These are phyloP conservation scores for Trichoderma polysporum DNA, from an alignment of 2,329 filamentous ascomycete genomes.

Conservation along the genomic window DNA sequence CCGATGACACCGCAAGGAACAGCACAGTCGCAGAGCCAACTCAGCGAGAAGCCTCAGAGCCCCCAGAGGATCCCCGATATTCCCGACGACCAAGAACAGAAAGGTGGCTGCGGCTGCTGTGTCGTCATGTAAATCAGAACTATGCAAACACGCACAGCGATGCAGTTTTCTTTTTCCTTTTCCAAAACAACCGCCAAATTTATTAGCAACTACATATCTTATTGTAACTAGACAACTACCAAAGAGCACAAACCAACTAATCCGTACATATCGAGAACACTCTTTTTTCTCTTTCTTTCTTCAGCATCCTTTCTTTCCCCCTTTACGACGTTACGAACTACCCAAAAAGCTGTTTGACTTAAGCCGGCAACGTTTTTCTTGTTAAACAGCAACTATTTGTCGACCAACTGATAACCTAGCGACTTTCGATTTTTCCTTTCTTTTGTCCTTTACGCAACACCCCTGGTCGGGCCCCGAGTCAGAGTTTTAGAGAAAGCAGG, in stretches of 20 bases:
- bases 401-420: slow-evolving; percentile 20
- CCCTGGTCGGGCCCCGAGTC: slow-evolving; percentile 17
- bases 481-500: slow-evolving; percentile 5
- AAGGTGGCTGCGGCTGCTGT: slow-evolving; percentile 51
- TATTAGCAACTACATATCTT: not conserved
- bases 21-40: slow-evolving; percentile 26
- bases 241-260: slow-evolving; percentile 16
- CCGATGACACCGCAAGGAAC: slow-evolving; percentile 40
- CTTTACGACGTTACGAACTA: slow-evolving; percentile 22
- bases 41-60: slow-evolving; percentile 22
- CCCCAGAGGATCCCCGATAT: slow-evolving; percentile 24
- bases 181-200: not conserved
- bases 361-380: slow-evolving; percentile 7
- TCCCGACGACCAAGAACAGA: slow-evolving; percentile 39
- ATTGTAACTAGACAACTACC: slow-evolving; percentile 12
- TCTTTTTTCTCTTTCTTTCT: not conserved
- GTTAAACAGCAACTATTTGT: slow-evolving; percentile 9
- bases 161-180: not conserved
- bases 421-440: slow-evolving; percentile 16
- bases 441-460: not conserved
- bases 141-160: not conserved
- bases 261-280: slow-evolving; percentile 19
- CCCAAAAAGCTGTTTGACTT: slow-evolving; percentile 19
- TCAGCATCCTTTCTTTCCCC: not conserved
- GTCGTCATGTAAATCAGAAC: slow-evolving; percentile 46